Evolutionary conservation across 768 basidiomycete genomes (phyloP), one percentile per base, ranked within the genome.

Genomic region (Cubamyces sp.): DNA sequence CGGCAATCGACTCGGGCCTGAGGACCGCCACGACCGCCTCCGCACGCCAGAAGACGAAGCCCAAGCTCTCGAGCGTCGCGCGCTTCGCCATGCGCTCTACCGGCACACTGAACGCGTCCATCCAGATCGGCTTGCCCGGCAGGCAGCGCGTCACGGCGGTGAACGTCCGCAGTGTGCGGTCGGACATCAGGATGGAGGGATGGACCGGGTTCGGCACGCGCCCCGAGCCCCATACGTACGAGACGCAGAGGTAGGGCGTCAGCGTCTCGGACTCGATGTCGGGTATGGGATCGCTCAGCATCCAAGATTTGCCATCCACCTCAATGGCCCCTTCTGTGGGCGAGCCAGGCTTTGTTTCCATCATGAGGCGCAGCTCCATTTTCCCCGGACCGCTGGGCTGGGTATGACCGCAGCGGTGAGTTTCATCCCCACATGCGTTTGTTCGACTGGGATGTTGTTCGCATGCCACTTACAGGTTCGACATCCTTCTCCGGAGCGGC

Each of bases 221-320:
- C 16, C 56, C 54, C n/a, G 30, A 6, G 21, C 62, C 65, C 68
- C 66, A 69, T 18, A 67, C 66, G 66, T 69, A 70, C n/a, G 69
- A 70, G 23, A 67, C 52, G 43, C 66, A 67, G 43, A 59, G 50
- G 54, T 70, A 66, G 16, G 42, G 52, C 9, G 59, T 52, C 5
- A 50, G 19, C 7, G 47, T 21, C 23, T 41, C 39, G 18, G 47
- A 54, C 15, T 57, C 39, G 48, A 61, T 46, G 53, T 64, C 61
- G 45, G 34, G 34, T 1, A 66, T 39, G 19, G 66, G 64, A 8
- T 61, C 57, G 47, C 48, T 65, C 43, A 68, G 53, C 26, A 34
- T 11, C 62, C 62, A 63, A 26, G 54, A 48, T 21, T 41, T 43
- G 37, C 58, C 62, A 23, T 68, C 66, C n/a, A 61, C 47, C 18